Base-by-base conservation (phyloP, 176 grass and related monocot species). In the Lolium perenne region DNA sequence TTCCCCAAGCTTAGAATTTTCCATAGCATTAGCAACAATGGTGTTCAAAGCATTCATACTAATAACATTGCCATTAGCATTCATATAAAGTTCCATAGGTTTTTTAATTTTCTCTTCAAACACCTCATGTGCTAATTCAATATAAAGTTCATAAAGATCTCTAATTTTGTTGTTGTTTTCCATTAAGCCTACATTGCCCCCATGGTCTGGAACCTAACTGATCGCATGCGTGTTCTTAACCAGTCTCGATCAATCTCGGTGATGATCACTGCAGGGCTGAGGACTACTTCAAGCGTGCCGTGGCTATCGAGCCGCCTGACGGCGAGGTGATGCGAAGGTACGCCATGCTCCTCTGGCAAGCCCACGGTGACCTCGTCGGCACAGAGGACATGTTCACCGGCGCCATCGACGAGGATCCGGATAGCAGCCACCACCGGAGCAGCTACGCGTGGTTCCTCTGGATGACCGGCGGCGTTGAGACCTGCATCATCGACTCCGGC, bases 401-500 rank as follows among this genome's bases (percentile, higher is more conserved):
- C 20, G 93, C 95, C 21, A 81, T 90, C 32, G 87, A 95, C 10
- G 89, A 83, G 59, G 93, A 93, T 32, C 91, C 95, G 1, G 83
- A 87, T 70, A 95, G 83, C 76, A 90, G 56, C 86, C 77, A 92
- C 76, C 81, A 94, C 71, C 59, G 76, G 65, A 87, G 91, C 53
- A 87, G 79, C 72, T 98, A 98, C 26, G 85, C 91, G 0, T 90
- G 89, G 85, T 98, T 98, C 85, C 79, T 92, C 47, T 98, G 95
- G 95, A 93, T 68, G 74, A 94, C 89, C 32, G 95, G 93, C 56
- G 93, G 80, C 45, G 71, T 87, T 5, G 93, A 95, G 38, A 92
- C 91, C 57, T 98, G 95, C 84, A 58, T 94, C 70, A 57, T 91
- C 51, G 89, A 91, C 77, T 25, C 64, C 1, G 23, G 79, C 74